Evolutionary conservation across 1,284 basidiomycete genomes (phyloP), one percentile per base, ranked within the genome.

Genomic region (Naganishia sp.): DNA sequence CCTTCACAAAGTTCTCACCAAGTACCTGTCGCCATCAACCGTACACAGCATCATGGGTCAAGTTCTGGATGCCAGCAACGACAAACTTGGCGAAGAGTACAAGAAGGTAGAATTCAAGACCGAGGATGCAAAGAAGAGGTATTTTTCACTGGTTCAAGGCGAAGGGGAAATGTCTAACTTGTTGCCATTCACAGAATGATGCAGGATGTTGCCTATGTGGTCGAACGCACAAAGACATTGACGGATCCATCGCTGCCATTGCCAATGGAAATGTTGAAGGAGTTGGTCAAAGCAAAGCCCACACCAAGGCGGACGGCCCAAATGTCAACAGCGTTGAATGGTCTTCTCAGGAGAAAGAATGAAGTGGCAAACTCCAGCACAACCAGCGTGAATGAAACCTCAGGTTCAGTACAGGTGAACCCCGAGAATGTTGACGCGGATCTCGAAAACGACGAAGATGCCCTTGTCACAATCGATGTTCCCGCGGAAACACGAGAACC

Each of bases 1-100:
- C 31, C 83, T 99, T 57, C 92, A 99, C 82, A 98, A 95, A 77
- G 94, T 99, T 49, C 83, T 99, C 56, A 91, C 90, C 61, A 90
- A 94, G 67, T 99, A 97, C 78, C 83, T 99, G 28, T 83, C 89
- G 6, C 78, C 83, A 42, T 83, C 84, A 25, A 85, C 91, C 17
- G 90, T 95, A 50, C 74, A 94, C 90, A 86, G 85, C 75, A 91
- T 97, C 73, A 94, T 95, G 90, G 86, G 87, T 39, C 90, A 94
- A 76, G 93, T 96, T 17, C 88, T 94, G 70, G 88, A 88, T 25
- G 87, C 90, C n/a, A 93, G 95, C 77, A 92, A 92, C 76, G 87
- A 90, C 76, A 86, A 90, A 53, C 82, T 97, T 11, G 87, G 88
- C 46, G 90, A 94, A 74, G 90, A 93, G 76, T 95, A 88, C 77